phyloP scores from a whole-genome alignment of 1,139 yeast species.

The Candida tunisiensis region DNA sequence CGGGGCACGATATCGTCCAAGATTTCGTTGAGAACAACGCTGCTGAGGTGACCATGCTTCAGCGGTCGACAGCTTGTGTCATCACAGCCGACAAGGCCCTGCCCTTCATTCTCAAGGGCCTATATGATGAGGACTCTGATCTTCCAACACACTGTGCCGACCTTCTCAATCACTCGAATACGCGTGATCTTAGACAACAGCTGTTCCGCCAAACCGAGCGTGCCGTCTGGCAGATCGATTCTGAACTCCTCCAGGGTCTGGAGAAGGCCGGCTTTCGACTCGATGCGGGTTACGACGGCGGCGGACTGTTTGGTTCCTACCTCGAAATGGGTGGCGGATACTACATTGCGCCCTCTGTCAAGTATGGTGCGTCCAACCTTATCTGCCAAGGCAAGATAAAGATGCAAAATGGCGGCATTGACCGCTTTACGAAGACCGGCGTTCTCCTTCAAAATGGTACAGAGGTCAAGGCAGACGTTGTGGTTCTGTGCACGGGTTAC shows the following conservation, averaged over 20 bases:
- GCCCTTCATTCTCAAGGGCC: slow-evolving; percentile 15
- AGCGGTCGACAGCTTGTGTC: slow-evolving; percentile 28
- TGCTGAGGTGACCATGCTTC: slow-evolving; percentile 26
- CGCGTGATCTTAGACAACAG: slow-evolving; percentile 17
- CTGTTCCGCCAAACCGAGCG: slow-evolving; percentile 20
- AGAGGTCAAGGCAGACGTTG: slow-evolving; percentile 19
- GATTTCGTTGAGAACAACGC: slow-evolving; percentile 30
- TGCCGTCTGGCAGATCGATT: slow-evolving; percentile 18
- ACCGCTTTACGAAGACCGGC: slow-evolving; percentile 20
- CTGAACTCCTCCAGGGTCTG: slow-evolving; percentile 17
- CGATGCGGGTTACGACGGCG: slow-evolving; percentile 27
- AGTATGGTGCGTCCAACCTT: slow-evolving; percentile 26
- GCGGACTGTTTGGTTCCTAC: slow-evolving; percentile 26
- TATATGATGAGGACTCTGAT: slow-evolving; percentile 22
- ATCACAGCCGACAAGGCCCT: slow-evolving; percentile 22
- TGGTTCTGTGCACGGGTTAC: slow-evolving; percentile 30
- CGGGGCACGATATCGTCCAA: slow-evolving; percentile 29
- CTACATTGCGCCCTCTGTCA: no score
- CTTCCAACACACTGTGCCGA: slow-evolving; percentile 23
- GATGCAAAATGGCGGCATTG: slow-evolving; percentile 21
- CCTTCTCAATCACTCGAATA: slow-evolving; percentile 18
- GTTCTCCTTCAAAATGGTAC: slow-evolving; percentile 26
- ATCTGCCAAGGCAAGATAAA: slow-evolving; percentile 23
- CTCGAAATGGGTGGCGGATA: slow-evolving; percentile 29
- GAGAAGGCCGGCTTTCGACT: slow-evolving; percentile 22